These are phyloP conservation scores for Solanum rostratum DNA, from an alignment of 257 asterid genomes.

Conservation along the genomic window DNA sequence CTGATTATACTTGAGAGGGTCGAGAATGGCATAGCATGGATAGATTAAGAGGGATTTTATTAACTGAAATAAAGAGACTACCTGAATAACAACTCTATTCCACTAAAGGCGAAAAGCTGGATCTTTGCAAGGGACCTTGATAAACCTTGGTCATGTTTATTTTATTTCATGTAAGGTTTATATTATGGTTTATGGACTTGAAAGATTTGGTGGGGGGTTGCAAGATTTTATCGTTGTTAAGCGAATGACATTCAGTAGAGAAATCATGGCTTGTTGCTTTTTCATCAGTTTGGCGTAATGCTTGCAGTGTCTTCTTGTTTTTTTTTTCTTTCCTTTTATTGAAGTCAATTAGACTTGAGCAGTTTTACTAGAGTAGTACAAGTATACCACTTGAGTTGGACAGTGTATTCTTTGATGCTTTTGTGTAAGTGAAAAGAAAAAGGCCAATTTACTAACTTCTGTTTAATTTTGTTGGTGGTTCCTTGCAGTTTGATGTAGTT, in stretches of 20 bases:
- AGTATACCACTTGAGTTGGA: background rate
- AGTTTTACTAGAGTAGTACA: background rate
- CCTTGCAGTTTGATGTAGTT: constrained; percentile 71
- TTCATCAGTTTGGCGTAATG: background rate
- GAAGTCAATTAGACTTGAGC: background rate
- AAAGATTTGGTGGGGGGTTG: background rate
- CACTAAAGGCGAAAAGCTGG: background rate
- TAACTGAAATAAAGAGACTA: background rate
- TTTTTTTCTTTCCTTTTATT: background rate
- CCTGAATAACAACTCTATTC: background rate
- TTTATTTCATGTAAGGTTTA: background rate
- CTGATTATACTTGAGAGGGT: background rate
- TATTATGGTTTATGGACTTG: background rate
- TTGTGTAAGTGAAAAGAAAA: background rate
- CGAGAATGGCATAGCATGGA: background rate
- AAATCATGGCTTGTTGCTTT: background rate
- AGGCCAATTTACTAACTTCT: background rate
- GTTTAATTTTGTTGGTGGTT: background rate
- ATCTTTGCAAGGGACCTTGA: background rate
- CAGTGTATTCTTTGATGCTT: background rate
- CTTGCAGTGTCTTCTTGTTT: background rate
- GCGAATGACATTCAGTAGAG: background rate
- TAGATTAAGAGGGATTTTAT: background rate
- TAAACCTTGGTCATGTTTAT: background rate
- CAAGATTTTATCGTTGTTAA: background rate